Base-by-base conservation (phyloP, 345 rosid genomes). In the Viola odorata region DNA sequence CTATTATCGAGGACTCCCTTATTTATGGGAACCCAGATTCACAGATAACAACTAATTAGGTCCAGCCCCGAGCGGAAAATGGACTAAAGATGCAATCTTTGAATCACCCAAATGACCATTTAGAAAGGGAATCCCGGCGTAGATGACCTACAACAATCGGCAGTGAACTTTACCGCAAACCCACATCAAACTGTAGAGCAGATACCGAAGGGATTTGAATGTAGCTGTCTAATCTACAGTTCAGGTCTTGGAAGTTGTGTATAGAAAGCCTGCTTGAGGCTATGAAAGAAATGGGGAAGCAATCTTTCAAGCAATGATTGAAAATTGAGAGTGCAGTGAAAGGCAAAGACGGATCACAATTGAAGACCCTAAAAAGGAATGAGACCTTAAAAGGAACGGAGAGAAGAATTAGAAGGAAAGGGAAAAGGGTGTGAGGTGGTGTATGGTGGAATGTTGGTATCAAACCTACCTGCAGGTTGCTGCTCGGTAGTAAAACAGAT, bases 371-470 rank as follows among this genome's bases (percentile, higher is more conserved):
- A 12, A 62, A 74, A 62, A 67, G 54, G 5, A 5, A 37, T 39
- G 44, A 14, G 59, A 14, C 17, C 32, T 50, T 37, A 60, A 8
- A 63, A 52, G 50, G 12, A 4, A 38, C 36, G 39, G 55, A 15
- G 17, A 45, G 55, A 38, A 56, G 6, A 59, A 47, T 16, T n/a
- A 14, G 5, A 47, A 39, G 11, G 53, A 12, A 5, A 40, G 57
- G 12, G 37, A 16, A 5, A 37, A n/a, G 41, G 61, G 60, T 41
- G 73, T 47, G 65, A 32, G 52, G 63, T 58, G 63, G 6, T 58
- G 70, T 66, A 64, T 9, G 82, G 81, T 81, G 74, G 70, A 67
- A 59, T 71, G 77, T 71, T 57, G 77, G 83, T 40, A 73, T 76
- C 81, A 64, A 70, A 41, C n/a, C 32, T 23, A 23, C 32, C 32